phyloP scores from a whole-genome alignment of 2,329 filamentous ascomycete species.

The Plectosphaerella sp. region DNA sequence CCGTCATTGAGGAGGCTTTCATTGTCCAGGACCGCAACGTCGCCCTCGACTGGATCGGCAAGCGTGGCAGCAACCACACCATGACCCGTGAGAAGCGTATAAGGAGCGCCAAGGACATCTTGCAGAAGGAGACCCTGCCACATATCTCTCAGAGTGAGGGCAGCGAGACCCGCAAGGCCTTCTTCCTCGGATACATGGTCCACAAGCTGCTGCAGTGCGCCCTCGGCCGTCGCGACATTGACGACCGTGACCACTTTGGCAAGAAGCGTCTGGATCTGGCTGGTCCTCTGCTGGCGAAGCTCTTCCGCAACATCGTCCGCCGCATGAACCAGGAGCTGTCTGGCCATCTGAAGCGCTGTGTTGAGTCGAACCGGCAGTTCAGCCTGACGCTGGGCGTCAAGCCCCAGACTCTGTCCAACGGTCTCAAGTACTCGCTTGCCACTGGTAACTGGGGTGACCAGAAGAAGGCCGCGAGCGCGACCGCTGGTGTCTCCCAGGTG shows the following conservation, averaged over 20 bases:
- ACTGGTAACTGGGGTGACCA: conserved; percentile 99
- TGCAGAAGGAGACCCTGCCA: conserved; percentile 94
- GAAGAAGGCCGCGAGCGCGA: conserved; percentile 94
- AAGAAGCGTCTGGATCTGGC: conserved; percentile 97
- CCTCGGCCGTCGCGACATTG: conserved; percentile 85
- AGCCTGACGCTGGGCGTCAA: conserved; percentile 89
- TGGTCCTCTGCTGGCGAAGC: conserved; percentile 88
- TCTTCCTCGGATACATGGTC: conserved; percentile 98
- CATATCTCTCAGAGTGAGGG: conserved; percentile 96
- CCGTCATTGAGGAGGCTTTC: conserved; percentile 95
- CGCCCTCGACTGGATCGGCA: conserved; percentile 92
- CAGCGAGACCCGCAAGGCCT: conserved; percentile 92
- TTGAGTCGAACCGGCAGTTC: conserved; percentile 85
- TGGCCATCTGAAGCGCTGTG: conserved; percentile 85
- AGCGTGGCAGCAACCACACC: conserved; percentile 72
- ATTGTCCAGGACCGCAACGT: conserved; percentile 94
- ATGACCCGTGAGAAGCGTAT: conserved; percentile 72
- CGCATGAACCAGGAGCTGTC: conserved; percentile 89
- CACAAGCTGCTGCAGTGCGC: conserved; percentile 92
- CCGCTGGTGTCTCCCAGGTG: conserved; percentile 96
- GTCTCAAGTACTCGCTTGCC: conserved; percentile 91
- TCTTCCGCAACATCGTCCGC: conserved; percentile 89
- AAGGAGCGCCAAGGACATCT: conserved; percentile 85
- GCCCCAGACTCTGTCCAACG: conserved; percentile 84
- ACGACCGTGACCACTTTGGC: conserved; percentile 97